Evolutionary conservation across 2,329 filamentous ascomycete species (phyloP).

Genomic region (Cladosporium oxysporum): DNA sequence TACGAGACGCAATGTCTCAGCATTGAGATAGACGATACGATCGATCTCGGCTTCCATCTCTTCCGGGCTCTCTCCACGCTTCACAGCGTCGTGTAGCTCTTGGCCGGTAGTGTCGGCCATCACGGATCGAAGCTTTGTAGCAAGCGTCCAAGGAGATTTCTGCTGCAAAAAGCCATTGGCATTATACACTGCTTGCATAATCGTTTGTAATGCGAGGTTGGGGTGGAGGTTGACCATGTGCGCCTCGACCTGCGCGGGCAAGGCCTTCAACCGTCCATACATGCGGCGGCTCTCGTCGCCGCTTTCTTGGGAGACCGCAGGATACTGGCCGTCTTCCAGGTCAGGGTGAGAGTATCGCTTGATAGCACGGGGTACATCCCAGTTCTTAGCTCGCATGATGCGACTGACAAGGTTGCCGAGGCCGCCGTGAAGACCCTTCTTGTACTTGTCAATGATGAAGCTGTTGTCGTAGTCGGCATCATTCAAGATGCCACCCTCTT

Average conservation of each 20-base stretch:
- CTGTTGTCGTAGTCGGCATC: conserved; percentile 86
- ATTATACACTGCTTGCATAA: conserved; percentile 63
- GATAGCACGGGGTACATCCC: conserved; percentile 53
- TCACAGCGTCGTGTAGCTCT: conserved; percentile 28
- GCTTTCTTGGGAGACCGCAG: conserved; percentile 20
- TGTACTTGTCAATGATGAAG: conserved; percentile 73
- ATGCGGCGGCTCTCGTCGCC: conserved; percentile 11
- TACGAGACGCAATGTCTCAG: conserved; percentile 75
- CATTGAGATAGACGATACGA: conserved; percentile 66
- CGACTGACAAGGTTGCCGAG: conserved; percentile 80
- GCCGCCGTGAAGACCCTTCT: conserved; percentile 73
- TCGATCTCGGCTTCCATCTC: conserved; percentile 49
- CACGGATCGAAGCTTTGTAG: conserved; percentile 37
- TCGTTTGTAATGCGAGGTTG: conserved; percentile 63
- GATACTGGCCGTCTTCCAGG: conserved; percentile 6
- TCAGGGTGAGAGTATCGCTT: conserved; percentile 31
- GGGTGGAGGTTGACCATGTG: conserved; percentile 67
- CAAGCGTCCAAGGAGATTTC: conserved; percentile 67
- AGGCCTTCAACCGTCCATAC: conserved; percentile 26
- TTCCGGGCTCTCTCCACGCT: conserved; percentile 29
- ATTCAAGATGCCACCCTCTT: conserved; percentile 72
- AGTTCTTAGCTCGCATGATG: conserved; percentile 58
- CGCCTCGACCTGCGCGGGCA: conserved; percentile 47
- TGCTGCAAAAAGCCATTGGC: conserved; percentile 69
- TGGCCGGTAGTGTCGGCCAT: conserved; percentile 35